Percentiles rank a stretch among this genome's conserved stretches.
Evolutionary conservation across 345 rosid species (phyloP).

Genomic region (Gossypium anomalum): DNA sequence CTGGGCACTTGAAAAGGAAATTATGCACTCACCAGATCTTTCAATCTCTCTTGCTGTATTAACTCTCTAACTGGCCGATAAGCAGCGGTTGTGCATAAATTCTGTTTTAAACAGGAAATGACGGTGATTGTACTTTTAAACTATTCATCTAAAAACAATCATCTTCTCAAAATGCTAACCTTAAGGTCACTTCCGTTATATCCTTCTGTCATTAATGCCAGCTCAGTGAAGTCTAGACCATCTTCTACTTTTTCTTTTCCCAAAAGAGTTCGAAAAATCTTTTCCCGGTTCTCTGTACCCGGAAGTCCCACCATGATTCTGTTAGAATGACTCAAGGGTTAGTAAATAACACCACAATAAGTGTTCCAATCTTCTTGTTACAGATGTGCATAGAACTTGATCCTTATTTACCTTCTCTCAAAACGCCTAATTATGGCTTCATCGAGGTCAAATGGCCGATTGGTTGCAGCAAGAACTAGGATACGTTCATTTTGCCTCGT

Average conservation of each 20-base stretch:
- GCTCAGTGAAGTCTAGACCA: conserved; percentile 65
- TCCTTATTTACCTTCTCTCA: conserved; percentile 59
- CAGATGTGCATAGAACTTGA: background rate
- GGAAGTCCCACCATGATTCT: conserved; percentile 98
- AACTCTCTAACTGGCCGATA: conserved; percentile 19
- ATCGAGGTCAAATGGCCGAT: conserved; percentile 93
- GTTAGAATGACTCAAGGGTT: conserved; percentile 18
- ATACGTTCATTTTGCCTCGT: conserved; percentile 75
- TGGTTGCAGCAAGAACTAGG: conserved; percentile 94
- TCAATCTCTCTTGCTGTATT: conserved; percentile 15
- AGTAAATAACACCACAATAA: background rate
- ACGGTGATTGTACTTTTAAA: background rate
- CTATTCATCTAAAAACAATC: background rate
- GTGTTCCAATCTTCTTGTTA: background rate
- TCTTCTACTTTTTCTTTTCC: conserved; percentile 67
- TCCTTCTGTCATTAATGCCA: conserved; percentile 88
- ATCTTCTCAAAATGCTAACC: conserved; percentile 41
- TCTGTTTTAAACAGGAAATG: conserved; percentile 12
- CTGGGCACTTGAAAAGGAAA: background rate
- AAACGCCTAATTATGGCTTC: conserved; percentile 94
- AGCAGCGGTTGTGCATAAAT: conserved; percentile 17
- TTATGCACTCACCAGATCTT: conserved; percentile 11
- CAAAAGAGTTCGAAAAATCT: conserved; percentile 75
- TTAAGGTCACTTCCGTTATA: conserved; percentile 95
- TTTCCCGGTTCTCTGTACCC: conserved; percentile 65